Conservation (phyloP, 352 stramenopile species). For the Hyaloperonospora arabidopsidis region DNA sequence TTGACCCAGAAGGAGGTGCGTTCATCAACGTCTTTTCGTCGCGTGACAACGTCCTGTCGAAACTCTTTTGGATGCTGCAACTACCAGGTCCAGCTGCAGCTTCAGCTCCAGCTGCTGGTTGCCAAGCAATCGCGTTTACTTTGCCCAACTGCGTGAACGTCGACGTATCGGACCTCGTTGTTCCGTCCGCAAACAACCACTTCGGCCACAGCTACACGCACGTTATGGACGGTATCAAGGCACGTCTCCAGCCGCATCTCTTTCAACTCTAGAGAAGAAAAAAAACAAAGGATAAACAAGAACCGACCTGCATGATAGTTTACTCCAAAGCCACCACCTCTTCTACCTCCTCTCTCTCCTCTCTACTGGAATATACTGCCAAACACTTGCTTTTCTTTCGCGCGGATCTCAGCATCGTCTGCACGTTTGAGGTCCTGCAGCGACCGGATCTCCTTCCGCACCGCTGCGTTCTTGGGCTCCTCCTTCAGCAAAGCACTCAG, state of each 20-base stretch:
- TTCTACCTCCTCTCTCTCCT: background rate
- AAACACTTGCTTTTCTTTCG: slow-evolving; percentile 52
- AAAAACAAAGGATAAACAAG: slow-evolving; percentile 2
- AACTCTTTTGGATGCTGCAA: slow-evolving; percentile 71
- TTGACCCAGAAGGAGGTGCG: slow-evolving; percentile 33
- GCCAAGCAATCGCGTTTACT: slow-evolving; percentile 28
- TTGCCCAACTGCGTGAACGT: slow-evolving; percentile 39
- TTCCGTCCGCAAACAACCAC: slow-evolving; percentile 49
- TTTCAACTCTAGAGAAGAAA: slow-evolving; percentile 5
- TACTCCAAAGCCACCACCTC: slow-evolving; percentile 7
- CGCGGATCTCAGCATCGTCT: slow-evolving; percentile 48
- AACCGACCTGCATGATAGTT: background rate
- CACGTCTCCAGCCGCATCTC: slow-evolving; percentile 43
- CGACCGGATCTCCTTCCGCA: slow-evolving; percentile 53
- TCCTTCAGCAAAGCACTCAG: slow-evolving; percentile 43
- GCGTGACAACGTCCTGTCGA: slow-evolving; percentile 61
- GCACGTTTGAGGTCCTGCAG: slow-evolving; percentile 46
- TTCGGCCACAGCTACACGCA: slow-evolving; percentile 74
- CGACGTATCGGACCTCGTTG: slow-evolving; percentile 62
- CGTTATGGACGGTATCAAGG: slow-evolving; percentile 58
- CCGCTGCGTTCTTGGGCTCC: slow-evolving; percentile 63
- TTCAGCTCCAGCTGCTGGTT: slow-evolving; percentile 42
- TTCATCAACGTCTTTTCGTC: slow-evolving; percentile 79
- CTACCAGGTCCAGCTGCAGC: slow-evolving; percentile 26
- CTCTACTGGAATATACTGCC: slow-evolving; percentile 71